Evolutionary conservation across 2,329 filamentous ascomycete genomes (phyloP).

Genomic region (Sclerotinia minor): DNA sequence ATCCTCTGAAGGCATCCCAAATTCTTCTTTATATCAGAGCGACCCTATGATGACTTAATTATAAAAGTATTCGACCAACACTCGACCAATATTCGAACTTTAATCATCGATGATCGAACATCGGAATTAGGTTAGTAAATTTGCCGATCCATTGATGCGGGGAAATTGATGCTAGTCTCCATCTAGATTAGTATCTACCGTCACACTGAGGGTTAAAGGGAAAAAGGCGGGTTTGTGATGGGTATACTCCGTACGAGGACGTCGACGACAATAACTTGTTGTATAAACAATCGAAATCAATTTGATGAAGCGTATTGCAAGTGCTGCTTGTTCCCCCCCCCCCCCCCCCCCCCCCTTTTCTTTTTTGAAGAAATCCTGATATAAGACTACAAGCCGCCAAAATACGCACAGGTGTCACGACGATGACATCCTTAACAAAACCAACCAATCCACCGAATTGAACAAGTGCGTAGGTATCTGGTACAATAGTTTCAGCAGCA

Average conservation of each 20-base stretch:
- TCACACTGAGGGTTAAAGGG: neutral
- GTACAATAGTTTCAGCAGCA: neutral
- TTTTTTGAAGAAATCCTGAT: neutral
- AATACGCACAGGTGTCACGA: neutral
- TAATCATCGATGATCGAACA: constrained; percentile 31
- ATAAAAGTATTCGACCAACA: constrained; percentile 20
- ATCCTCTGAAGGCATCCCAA: constrained; percentile 38
- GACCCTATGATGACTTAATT: constrained; percentile 21
- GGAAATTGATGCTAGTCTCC: neutral
- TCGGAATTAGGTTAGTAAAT: neutral
- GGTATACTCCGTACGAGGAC: too few relatives aligned
- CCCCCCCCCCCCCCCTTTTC: too few relatives aligned
- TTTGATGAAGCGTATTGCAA: neutral
- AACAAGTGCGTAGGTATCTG: neutral
- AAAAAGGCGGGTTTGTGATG: neutral
- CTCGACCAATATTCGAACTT: constrained; percentile 32
- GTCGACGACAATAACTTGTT: neutral
- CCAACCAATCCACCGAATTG: neutral
- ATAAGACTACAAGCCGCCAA: neutral
- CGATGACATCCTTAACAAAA: neutral
- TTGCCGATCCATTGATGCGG: constrained; percentile 11
- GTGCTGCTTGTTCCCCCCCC: neutral
- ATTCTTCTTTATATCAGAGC: constrained; percentile 15
- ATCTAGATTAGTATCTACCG: constrained; percentile 1
- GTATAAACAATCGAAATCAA: neutral